Percentiles rank a stretch among this genome's conserved stretches.
Conservation (phyloP, 305 asterid species). For the Plantago rigida region DNA sequence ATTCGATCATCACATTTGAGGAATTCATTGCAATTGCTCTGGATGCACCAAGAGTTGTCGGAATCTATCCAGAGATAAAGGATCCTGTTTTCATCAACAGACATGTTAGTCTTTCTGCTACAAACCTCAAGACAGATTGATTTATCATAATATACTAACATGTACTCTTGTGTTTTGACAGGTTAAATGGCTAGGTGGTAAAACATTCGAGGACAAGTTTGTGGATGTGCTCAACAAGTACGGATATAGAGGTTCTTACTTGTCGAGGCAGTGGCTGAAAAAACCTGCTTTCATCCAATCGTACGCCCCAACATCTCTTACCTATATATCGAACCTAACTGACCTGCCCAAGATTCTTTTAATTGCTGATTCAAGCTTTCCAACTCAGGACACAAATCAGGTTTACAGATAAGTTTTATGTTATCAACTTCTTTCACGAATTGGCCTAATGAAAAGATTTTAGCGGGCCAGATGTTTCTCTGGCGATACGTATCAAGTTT, state of each 20-base stretch:
- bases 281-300: constrained; percentile 80
- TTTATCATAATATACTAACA: neutral
- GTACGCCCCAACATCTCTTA: constrained; percentile 77
- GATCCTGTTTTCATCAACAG: constrained; percentile 72
- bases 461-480: no score
- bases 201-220: constrained; percentile 73
- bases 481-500: neutral
- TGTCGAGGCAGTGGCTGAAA: constrained; percentile 76
- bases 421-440: no score
- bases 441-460: no score
- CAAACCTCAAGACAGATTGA: neutral
- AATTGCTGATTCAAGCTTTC: constrained; percentile 43
- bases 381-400: constrained; percentile 92
- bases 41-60: constrained; percentile 75
- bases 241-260: constrained; percentile 67
- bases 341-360: constrained; percentile 71
- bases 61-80: constrained; percentile 91
- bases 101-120: constrained; percentile 42
- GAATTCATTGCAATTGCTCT: constrained; percentile 71
- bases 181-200: constrained; percentile 80
- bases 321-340: constrained; percentile 53
- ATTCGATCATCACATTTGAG: constrained; percentile 69
- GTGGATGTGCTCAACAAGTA: constrained; percentile 60
- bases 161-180: constrained; percentile 23
- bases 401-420: constrained; percentile 20